Base-by-base conservation (phyloP, 345 rosid genomes). In the Eucalyptus marginata region DNA sequence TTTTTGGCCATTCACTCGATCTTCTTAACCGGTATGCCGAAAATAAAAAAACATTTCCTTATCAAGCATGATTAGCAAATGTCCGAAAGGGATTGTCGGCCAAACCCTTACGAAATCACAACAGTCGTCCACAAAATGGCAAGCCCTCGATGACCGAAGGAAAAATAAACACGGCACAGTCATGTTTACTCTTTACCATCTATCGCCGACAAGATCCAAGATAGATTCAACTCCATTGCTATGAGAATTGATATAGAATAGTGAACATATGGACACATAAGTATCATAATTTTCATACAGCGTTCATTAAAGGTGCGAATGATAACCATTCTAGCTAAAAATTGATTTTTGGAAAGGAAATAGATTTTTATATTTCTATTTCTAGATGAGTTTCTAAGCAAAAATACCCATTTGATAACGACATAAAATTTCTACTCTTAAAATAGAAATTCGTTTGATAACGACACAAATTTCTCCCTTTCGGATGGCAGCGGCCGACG, bases 271-370 rank as follows among this genome's bases (percentile, higher is more conserved):
- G 0, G 3, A 56, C 13, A 56, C 3, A 4, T 56, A 56, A 56
- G 12, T 24, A 13, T 1, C 0, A 22, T 56, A 24, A 24, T 56
- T 56, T 56, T 56, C 6, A 22, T 56, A 56, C 0, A 3, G 0
- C 5, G 0, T 56, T 56, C 6, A 10, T 56, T 56, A 56, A 56
- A n/a, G n/a, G n/a, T n/a, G n/a, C n/a, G n/a, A n/a, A n/a, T n/a
- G n/a, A n/a, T n/a, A n/a, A n/a, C n/a, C n/a, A n/a, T n/a, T n/a
- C n/a, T n/a, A n/a, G n/a, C n/a, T n/a, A n/a, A n/a, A n/a, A n/a
- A n/a, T n/a, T n/a, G n/a, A n/a, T n/a, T n/a, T n/a, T n/a, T n/a
- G n/a, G n/a, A n/a, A n/a, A n/a, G n/a, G n/a, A n/a, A n/a, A n/a
- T n/a, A n/a, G n/a, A n/a, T n/a, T n/a, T n/a, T n/a, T n/a, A n/a